Conservation (phyloP, 305 asterid genomes). For the Fraxinus greggii region DNA sequence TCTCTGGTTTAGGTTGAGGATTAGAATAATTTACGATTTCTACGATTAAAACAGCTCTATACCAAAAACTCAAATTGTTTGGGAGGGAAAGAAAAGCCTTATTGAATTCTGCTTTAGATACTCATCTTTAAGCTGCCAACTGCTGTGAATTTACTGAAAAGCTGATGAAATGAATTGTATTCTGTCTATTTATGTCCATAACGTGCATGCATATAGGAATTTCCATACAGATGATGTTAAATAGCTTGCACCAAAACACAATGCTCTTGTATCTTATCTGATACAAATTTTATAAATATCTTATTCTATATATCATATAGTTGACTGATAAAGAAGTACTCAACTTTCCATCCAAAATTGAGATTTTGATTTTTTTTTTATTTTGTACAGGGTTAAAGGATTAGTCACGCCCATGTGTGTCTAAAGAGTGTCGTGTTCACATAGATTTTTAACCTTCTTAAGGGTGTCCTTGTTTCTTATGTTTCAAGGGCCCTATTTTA, state of each 20-base stretch:
- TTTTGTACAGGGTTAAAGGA: background rate
- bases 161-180: background rate
- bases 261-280: background rate
- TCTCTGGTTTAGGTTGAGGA: background rate
- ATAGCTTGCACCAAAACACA: background rate
- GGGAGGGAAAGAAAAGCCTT: background rate
- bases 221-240: background rate
- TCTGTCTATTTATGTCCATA: background rate
- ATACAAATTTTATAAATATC: background rate
- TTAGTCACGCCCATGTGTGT: background rate
- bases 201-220: background rate
- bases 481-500: conserved; percentile 1
- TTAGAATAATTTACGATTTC: background rate
- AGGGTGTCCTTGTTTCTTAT: background rate
- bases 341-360: background rate
- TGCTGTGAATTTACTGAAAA: background rate
- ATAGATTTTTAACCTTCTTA: background rate
- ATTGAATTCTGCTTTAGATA: background rate
- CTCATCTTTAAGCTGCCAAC: background rate
- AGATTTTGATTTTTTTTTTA: background rate
- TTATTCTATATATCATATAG: background rate
- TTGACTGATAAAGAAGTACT: background rate
- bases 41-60: background rate
- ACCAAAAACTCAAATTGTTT: background rate
- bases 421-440: background rate